Evolutionary conservation across 2,329 filamentous ascomycete genomes (phyloP), one percentile per base, ranked within the genome.

Genomic region (Shiraia bambusicola): DNA sequence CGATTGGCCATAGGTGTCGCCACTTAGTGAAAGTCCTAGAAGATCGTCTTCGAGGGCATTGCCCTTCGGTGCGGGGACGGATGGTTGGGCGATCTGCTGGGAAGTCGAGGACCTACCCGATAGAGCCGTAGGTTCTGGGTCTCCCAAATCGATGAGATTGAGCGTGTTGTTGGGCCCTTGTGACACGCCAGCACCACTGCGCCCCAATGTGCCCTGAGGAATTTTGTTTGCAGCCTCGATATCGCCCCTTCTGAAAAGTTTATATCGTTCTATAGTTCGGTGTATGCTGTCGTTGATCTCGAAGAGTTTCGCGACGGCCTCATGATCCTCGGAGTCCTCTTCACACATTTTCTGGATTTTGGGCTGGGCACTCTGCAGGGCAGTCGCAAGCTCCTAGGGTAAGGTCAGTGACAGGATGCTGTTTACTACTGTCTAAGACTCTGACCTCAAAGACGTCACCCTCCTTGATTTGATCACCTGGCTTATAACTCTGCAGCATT

Each of bases 321-420:
- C 93, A 48, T 90, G 84, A 63, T 98, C 93, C 48, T 97, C 92
- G 9, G 91, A 96, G 65, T 98, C 93, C 69, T 98, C 93, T 69
- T 97, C 92, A 63, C 92, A 97, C 92, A 98, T 98, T 72, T 89
- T 96, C 67, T 97, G 92, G 52, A 98, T 97, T 74, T 98, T 98
- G 7, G 93, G 93, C 61, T 98, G 93, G 2, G 93, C 93, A 63
- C 87, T 96, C 67, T 89, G 88, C 32, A 98, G 77, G 8, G 93
- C 84, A 51, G 87, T 85, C 4, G 91, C 91, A 39, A 98, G 79
- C 75, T 98, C 93, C 76, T 91, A 22, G 17, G 27, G 10, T 10
- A 25, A n/a, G 12, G 45, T 66, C 26, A 65, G 47, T 37, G 14
- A 43, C 34, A 24, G 16, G 51, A 46, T 34, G 28, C 28, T 25